Conservation (phyloP, 1,284 basidiomycete genomes). For the Rhodotorula sp. region DNA sequence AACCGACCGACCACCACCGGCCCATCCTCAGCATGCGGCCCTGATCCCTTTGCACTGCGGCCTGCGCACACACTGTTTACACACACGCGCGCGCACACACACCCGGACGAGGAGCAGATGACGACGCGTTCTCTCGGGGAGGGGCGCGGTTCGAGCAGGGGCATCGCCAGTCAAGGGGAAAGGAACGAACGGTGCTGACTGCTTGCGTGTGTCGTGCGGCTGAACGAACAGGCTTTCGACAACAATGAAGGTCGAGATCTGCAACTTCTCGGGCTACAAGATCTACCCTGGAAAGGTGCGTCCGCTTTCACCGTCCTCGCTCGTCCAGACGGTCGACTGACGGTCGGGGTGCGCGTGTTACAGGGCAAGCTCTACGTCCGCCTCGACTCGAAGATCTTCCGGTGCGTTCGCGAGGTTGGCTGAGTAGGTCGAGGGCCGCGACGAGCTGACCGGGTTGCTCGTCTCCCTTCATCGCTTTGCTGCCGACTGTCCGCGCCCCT, state of each 20-base stretch:
- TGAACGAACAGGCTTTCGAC: constrained; percentile 22
- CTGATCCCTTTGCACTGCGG: not conserved
- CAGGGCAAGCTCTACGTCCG: constrained; percentile 84
- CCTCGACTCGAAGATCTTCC: constrained; percentile 86
- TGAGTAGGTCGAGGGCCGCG: not conserved
- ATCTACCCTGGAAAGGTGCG: constrained; percentile 88
- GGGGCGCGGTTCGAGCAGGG: too few relatives aligned
- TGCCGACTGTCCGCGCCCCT: not conserved
- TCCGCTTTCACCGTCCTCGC: not conserved
- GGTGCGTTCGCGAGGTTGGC: constrained; percentile 15
- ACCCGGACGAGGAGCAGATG: too few relatives aligned
- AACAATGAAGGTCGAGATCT: constrained; percentile 89
- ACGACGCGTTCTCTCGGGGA: too few relatives aligned
- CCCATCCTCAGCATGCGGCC: not conserved
- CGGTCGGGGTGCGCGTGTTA: not conserved
- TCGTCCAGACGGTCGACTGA: not conserved
- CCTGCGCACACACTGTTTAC: too few relatives aligned
- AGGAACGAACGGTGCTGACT: too few relatives aligned
- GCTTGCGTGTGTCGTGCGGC: too few relatives aligned
- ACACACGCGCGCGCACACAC: not conserved
- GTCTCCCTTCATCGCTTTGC: not conserved
- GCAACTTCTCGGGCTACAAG: constrained; percentile 91
- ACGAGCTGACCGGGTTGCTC: not conserved
- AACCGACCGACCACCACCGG: not conserved
- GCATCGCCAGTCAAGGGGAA: too few relatives aligned